phyloP scores from a whole-genome alignment of 805 yeast species.

The Ogataea pilisensis region DNA sequence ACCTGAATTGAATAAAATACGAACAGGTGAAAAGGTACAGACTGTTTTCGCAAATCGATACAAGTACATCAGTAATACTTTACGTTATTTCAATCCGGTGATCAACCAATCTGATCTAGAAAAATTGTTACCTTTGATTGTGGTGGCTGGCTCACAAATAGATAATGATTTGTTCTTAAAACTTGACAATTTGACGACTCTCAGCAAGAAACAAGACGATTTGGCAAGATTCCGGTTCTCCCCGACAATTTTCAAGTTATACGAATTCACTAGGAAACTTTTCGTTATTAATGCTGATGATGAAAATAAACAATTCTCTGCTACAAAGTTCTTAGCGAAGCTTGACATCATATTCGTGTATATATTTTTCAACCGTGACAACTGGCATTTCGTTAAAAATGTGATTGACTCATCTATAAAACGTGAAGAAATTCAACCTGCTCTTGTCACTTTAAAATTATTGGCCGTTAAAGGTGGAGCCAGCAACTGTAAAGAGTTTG shows the following conservation, averaged over 20 bases:
- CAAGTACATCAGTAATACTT: constrained; percentile 10
- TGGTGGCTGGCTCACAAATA: constrained; percentile 26
- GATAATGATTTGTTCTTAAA: constrained; percentile 21
- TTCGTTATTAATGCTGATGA: not conserved
- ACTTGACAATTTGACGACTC: constrained; percentile 3
- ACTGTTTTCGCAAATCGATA: constrained; percentile 20
- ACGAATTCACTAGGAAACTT: constrained; percentile 10
- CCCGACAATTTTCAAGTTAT: constrained; percentile 11
- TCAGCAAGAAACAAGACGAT: not conserved
- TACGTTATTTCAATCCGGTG: constrained; percentile 21
- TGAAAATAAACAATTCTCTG: not conserved
- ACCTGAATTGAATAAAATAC: constrained; percentile 18
- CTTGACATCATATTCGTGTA: constrained; percentile 15
- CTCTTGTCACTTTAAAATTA: constrained; percentile 7
- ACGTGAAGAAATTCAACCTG: constrained; percentile 12
- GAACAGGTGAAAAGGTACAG: constrained; percentile 4
- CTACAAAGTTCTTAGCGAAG: constrained; percentile 5
- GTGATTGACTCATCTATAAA: constrained; percentile 13
- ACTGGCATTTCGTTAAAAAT: constrained; percentile 13
- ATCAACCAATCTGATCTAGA: constrained; percentile 16
- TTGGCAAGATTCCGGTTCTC: constrained; percentile 10
- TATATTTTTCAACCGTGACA: constrained; percentile 15
- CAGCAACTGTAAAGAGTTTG: constrained; percentile 9
- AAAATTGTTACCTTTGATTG: constrained; percentile 22
- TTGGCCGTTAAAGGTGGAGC: constrained; percentile 8